phyloP scores from a whole-genome alignment of 345 rosid genomes.

The Draba incana region DNA sequence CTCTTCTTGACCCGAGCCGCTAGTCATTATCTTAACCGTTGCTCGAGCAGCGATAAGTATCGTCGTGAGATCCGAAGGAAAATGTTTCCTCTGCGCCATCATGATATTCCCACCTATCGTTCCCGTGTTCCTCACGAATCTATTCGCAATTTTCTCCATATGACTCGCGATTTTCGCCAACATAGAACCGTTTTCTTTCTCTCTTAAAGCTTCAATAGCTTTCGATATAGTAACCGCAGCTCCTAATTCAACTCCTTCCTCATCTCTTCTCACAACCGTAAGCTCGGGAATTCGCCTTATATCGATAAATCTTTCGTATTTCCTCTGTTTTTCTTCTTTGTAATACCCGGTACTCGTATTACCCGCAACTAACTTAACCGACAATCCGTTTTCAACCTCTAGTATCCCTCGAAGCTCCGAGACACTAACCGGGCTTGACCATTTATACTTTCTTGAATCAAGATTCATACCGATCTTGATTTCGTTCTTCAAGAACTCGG shows the following conservation, averaged over 20 bases:
- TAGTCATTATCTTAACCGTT: constrained; percentile 51
- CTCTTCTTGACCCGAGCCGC: constrained; percentile 43
- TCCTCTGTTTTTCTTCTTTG: constrained; percentile 54
- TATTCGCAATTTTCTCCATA: constrained; percentile 74
- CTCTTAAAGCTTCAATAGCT: constrained; percentile 63
- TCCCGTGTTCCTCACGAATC: constrained; percentile 68
- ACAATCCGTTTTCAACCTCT: constrained; percentile 36
- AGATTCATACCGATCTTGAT: constrained; percentile 39
- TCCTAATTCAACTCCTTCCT: constrained; percentile 67
- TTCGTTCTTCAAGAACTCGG: constrained; percentile 66
- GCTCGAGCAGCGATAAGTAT: constrained; percentile 72
- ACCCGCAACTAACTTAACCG: constrained; percentile 66
- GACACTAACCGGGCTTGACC: constrained; percentile 60
- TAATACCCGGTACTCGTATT: constrained; percentile 82
- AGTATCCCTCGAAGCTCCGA: constrained; percentile 58
- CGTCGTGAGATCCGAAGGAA: constrained; percentile 88
- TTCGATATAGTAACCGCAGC: constrained; percentile 79
- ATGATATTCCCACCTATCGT: constrained; percentile 81
- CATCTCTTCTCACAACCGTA: constrained; percentile 50
- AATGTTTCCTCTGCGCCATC: constrained; percentile 74
- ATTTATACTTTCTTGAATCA: constrained; percentile 48
- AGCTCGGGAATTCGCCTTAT: constrained; percentile 67
- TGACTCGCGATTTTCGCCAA: constrained; percentile 56
- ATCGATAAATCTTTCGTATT: constrained; percentile 59
- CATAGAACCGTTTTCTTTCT: constrained; percentile 24